phyloP scores from a whole-genome alignment of 1,284 basidiomycete genomes.

The Kwoniella shivajii region DNA sequence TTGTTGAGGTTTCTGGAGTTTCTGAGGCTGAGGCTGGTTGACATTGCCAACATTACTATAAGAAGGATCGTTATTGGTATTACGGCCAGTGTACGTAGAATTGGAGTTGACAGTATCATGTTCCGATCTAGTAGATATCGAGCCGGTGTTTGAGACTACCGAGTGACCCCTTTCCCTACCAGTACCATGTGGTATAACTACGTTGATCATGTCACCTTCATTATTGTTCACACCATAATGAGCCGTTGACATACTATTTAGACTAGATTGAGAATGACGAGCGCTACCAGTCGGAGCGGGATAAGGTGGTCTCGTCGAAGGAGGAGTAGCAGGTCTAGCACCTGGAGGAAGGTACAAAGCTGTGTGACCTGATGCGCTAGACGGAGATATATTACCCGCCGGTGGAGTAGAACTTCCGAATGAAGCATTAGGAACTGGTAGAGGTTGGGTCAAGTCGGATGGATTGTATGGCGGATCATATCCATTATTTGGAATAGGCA shows the following conservation, averaged over 20 bases:
- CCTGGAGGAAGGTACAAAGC: slow-evolving; percentile 41
- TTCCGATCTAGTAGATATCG: slow-evolving; percentile 21
- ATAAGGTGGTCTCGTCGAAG: slow-evolving; percentile 19
- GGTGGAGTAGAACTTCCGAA: slow-evolving; percentile 8
- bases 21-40: slow-evolving; percentile 1
- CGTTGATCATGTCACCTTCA: slow-evolving; percentile 2
- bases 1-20: slow-evolving; percentile 20
- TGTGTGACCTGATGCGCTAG: slow-evolving; percentile 19
- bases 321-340: slow-evolving; percentile 40
- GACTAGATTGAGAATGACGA: slow-evolving; percentile 26
- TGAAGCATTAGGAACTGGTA: slow-evolving; percentile 12
- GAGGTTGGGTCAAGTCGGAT: slow-evolving; percentile 4
- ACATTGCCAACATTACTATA: neutral
- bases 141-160: slow-evolving; percentile 14
- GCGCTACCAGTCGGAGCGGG: slow-evolving; percentile 3
- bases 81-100: slow-evolving; percentile 10
- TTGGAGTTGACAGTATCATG: slow-evolving; percentile 16
- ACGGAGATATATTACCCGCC: slow-evolving; percentile 12
- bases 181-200: neutral
- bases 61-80: slow-evolving; percentile 7
- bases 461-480: slow-evolving; percentile 6
- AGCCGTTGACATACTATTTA: slow-evolving; percentile 10
- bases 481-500: slow-evolving; percentile 1
- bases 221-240: slow-evolving; percentile 1
- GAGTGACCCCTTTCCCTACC: slow-evolving; percentile 28